Base-by-base conservation (phyloP, 768 basidiomycete genomes). In the Kwoniella botswanensis region DNA sequence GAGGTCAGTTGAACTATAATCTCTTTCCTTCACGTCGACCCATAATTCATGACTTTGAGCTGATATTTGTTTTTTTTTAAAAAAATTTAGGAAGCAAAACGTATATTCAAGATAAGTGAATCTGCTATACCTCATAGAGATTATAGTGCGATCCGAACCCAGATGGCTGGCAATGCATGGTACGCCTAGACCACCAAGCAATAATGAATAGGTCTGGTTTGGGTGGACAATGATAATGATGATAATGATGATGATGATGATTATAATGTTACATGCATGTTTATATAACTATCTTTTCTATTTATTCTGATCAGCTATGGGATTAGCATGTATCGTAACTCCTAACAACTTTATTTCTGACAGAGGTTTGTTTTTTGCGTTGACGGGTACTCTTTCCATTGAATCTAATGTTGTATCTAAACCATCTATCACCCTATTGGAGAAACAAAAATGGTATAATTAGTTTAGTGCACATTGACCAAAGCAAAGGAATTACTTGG, bases 301-400 rank as follows among this genome's bases (percentile, higher is more conserved):
- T 55, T 62, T 75, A 10, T 66, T 41, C 21, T 65, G 89, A 77
- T 97, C 93, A 42, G 96, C 96, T 71, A 98, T 89, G 17, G 96
- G 96, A 82, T 98, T 98, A 26, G 95, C 91, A 82, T 98, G 96
- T 29, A 98, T 92, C 17, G 92, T 85, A 50, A 95, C 95, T 82
- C 89, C 87, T 29, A 88, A 88, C 71, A 97, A 84, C 80, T 89
- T 93, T 83, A 99, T 92, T 76, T 97, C 94, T 55, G 86, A 88
- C 42, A 93, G 83, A 1, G 97, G 97, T 69, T 92, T 85, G 82
- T 94, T 94, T 85, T 98, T 99, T 70, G 89, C 87, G 80, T 89
- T 93, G 68, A 98, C 96, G 0, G 94, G 93, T 0, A 91, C 90
- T 24, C 90, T 89, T 82, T 98, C 97, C 88, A 98, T 93, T n/a